phyloP scores from a whole-genome alignment of 306 rosid genomes.

The Adenanthera pavonina region DNA sequence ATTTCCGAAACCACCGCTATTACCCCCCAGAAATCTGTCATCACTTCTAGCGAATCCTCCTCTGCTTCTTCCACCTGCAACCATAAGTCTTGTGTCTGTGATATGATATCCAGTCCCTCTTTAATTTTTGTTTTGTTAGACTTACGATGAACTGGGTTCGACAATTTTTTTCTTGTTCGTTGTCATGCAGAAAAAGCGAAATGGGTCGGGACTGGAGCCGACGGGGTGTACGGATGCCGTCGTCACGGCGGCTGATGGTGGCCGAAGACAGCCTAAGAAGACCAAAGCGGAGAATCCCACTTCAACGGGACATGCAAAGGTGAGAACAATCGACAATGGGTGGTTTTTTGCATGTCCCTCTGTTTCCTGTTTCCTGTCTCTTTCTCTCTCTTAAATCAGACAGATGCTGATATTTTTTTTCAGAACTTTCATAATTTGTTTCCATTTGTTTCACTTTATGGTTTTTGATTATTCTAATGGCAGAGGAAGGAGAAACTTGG shows the following conservation, averaged over 20 bases:
- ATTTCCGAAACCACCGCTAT: slow-evolving; percentile 34
- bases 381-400: slow-evolving; percentile 15
- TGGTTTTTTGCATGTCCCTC: slow-evolving; percentile 35
- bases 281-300: slow-evolving; percentile 51
- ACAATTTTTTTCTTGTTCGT: neutral
- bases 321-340: slow-evolving; percentile 32
- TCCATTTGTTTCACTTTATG: neutral
- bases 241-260: slow-evolving; percentile 21
- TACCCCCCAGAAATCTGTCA: slow-evolving; percentile 57
- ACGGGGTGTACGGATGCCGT: slow-evolving; percentile 24
- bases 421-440: neutral
- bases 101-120: neutral
- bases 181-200: slow-evolving; percentile 60
- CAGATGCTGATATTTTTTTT: neutral
- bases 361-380: slow-evolving; percentile 5
- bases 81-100: slow-evolving; percentile 50
- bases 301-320: slow-evolving; percentile 67
- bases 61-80: slow-evolving; percentile 68
- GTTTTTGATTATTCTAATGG: neutral
- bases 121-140: neutral
- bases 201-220: slow-evolving; percentile 53
- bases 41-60: slow-evolving; percentile 70
- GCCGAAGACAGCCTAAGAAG: slow-evolving; percentile 59
- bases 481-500: slow-evolving; percentile 89
- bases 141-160: neutral